Evolutionary conservation across 139 green algal genomes (phyloP).

Genomic region (Parachlorella kessleri): DNA sequence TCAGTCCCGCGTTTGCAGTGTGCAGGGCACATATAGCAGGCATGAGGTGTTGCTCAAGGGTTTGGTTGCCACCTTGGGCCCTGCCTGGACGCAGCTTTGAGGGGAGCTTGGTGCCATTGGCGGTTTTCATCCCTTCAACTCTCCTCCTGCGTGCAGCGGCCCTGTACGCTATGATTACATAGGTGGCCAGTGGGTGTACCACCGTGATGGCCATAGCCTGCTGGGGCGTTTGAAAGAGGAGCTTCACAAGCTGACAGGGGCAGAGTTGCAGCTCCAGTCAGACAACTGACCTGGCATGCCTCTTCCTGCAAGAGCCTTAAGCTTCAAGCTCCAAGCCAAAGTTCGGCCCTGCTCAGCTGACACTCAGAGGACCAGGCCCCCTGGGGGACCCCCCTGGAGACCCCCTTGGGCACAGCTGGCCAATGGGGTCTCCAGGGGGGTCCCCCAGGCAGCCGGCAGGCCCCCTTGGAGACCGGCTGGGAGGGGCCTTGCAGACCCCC

Average conservation of each 20-base stretch:
- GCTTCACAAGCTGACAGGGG: constrained; percentile 57
- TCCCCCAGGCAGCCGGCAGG: no score
- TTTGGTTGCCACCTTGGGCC: neutral
- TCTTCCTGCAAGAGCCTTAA: no score
- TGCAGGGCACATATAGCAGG: neutral
- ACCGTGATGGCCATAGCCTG: constrained; percentile 68
- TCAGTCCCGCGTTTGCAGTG: neutral
- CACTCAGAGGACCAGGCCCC: no score
- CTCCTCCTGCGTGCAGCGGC: constrained; percentile 22
- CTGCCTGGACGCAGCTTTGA: neutral
- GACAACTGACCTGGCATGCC: no score
- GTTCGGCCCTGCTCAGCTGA: no score
- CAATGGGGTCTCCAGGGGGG: no score
- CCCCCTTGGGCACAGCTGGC: no score
- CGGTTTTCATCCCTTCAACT: neutral
- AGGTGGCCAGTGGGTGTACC: constrained; percentile 77
- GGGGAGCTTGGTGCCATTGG: neutral
- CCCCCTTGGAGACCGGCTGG: no score
- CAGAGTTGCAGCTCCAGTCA: constrained; percentile 36
- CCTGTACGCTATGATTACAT: constrained; percentile 60
- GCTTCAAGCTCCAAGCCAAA: no score
- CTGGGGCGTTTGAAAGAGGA: constrained; percentile 66
- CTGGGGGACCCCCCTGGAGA: no score
- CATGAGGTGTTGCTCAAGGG: neutral
- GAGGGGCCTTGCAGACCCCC: no score